These are phyloP conservation scores for Ceriops zippeliana DNA, from an alignment of 345 rosid species.

Conservation along the genomic window DNA sequence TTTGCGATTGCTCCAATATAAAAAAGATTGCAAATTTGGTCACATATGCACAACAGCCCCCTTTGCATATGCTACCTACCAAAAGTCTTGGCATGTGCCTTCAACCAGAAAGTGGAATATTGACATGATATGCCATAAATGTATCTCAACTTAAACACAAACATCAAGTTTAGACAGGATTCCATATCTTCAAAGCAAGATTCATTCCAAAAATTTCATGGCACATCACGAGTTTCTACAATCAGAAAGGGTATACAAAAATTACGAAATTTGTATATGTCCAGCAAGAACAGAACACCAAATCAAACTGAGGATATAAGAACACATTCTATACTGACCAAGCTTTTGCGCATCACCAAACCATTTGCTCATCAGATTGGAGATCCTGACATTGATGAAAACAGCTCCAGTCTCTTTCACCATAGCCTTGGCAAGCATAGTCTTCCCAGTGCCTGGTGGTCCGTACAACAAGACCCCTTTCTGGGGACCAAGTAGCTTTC, in stretches of 20 bases:
- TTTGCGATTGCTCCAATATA: too few species aligned
- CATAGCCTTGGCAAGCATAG: conserved; percentile 98
- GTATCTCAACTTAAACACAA: background rate
- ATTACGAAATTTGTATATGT: too few species aligned
- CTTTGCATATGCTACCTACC: too few species aligned
- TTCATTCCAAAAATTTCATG: background rate
- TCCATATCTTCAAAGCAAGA: background rate
- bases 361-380: conserved; percentile 99
- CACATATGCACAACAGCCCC: too few species aligned
- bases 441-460: conserved; percentile 98
- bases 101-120: too few species aligned
- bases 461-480: conserved; percentile 92
- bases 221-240: background rate
- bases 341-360: conserved; percentile 99
- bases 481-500: conserved; percentile 94
- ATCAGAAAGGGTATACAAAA: too few species aligned
- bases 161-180: background rate
- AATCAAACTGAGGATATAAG: background rate
- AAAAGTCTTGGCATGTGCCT: too few species aligned
- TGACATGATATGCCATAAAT: too few species aligned
- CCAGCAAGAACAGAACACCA: background rate
- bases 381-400: conserved; percentile 81
- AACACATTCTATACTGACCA: conserved; percentile 43
- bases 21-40: too few species aligned
- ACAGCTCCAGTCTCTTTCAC: conserved; percentile 97